Base-by-base conservation (phyloP, 371 early-diverging fungal genomes). In the Umbelopsis sp. region DNA sequence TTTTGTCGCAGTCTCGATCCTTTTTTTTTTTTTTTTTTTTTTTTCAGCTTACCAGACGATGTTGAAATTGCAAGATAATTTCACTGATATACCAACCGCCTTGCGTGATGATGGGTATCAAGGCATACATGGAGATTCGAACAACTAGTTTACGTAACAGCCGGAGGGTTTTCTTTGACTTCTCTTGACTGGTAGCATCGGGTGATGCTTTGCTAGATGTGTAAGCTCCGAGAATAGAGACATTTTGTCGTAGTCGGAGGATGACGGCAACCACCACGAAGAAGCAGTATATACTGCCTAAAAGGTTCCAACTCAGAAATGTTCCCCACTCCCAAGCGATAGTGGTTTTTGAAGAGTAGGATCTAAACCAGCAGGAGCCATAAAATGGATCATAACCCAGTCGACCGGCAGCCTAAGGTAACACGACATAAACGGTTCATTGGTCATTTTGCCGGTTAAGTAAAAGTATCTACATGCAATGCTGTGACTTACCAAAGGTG, bases 211-310 rank as follows among this genome's bases (percentile, higher is more conserved):
- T 14, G 7, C 41, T 41, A 10, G 44, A 37, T 25, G 22, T 38
- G 4, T 22, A 65, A n/a, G 37, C 48, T n/a, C 48, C 48, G 6
- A 48, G 48, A n/a, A 35, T 35, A 63, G 25, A 57, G 44, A 38
- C 50, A 44, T 57, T 70, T 67, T n/a, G 50, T 67, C 35, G 51
- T 67, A 70, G 48, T 10, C 64, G 65, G 44, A 65, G n/a, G 48
- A 65, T 45, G 22, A 70, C 70, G 25, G 70, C 57, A 12, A 70
- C 52, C 24, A 70, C 70, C 16, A 70, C 66, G 18, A 51, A 50
- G 53, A 70, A 65, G 65, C 70, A 65, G 62, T 70, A 70, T 25
- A 70, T 20, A 24, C 63, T 64, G 2, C 69, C 69, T n/a, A 64
- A 16, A 22, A 69, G 46, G 44, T 69, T 69, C 69, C 69, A 69